Evolutionary conservation across 1,284 basidiomycete species (phyloP), one percentile per base, ranked within the genome.

Genomic region (Waitea zeae): DNA sequence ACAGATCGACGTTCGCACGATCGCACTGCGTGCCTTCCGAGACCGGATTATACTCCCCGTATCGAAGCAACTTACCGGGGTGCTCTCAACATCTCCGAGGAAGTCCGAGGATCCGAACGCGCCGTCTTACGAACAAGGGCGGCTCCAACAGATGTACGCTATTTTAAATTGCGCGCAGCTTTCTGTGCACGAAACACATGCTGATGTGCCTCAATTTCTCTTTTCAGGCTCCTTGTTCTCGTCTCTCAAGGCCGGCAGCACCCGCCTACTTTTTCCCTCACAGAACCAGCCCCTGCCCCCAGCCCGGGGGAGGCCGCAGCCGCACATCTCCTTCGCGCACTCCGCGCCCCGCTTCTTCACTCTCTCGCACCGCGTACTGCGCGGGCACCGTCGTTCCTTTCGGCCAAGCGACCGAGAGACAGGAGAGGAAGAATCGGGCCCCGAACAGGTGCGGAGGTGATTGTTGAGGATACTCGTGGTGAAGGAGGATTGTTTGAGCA

Each of bases 21-120:
- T 89, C 17, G 77, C 83, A 1, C 61, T 92, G 9, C 67, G 73
- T 26, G 71, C 76, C 3, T 92, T 92, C 51, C 70, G 88, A 9
- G 87, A 92, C 53, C 67, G 65, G 37, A 70, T 84, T 37, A 68
- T 86, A 28, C 58, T 78, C 11, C 77, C 79, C 0, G 55, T 76
- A n/a, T 67, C 60, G 36, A 47, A 62, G 32, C 58, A 66, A 3
- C 54, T 86, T 7, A 61, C 71, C 35, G 50, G 59, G 2, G 62
- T 70, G 9, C 57, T 83, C 19, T 61, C 62, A 15, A 50, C 59
- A 36, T 52, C 60, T 33, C 60, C 59, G 26, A 64, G 70, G 42
- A 74, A 72, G 36, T 63, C 54, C 32, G 54, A 34, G 5, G n/a
- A 28, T 12, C 15, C 22, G 24, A 17, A 63, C 29, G 56, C 64